These are phyloP conservation scores for Pseudocercospora cruenta DNA, from an alignment of 2,329 filamentous ascomycete species.

Conservation along the genomic window DNA sequence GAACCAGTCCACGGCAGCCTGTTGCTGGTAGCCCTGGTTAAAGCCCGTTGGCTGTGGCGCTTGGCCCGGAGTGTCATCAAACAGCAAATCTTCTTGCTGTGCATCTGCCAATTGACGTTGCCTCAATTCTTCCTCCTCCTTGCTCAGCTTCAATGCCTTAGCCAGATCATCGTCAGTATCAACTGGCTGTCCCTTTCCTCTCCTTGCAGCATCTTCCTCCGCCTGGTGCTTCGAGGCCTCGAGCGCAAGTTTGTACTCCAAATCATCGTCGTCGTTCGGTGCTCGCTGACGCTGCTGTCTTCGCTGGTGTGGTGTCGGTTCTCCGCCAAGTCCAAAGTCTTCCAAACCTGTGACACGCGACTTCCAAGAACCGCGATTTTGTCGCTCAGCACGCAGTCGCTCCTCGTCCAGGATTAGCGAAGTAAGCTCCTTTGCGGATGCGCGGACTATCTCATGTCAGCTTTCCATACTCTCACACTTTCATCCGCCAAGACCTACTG, in stretches of 20 bases:
- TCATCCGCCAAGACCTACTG: slow-evolving; percentile 61
- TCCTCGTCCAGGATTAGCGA: slow-evolving; percentile 92
- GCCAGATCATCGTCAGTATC: slow-evolving; percentile 82
- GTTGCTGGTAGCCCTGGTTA: slow-evolving; percentile 97
- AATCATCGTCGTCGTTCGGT: slow-evolving; percentile 69
- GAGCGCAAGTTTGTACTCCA: slow-evolving; percentile 86
- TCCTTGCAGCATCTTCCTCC: slow-evolving; percentile 82
- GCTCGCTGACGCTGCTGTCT: slow-evolving; percentile 42
- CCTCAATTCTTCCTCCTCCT: slow-evolving; percentile 88
- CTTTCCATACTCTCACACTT: slow-evolving; percentile 4
- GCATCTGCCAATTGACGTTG: slow-evolving; percentile 83
- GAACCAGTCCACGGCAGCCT: slow-evolving; percentile 94
- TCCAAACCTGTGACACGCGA: slow-evolving; percentile 92
- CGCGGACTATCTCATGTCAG: slow-evolving; percentile 70
- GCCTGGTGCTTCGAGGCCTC: slow-evolving; percentile 95
- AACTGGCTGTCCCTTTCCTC: slow-evolving; percentile 53
- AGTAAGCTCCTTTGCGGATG: slow-evolving; percentile 94
- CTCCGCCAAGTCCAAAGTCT: slow-evolving; percentile 42
- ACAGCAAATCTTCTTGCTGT: slow-evolving; percentile 78
- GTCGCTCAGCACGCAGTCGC: slow-evolving; percentile 83
- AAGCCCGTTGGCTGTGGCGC: slow-evolving; percentile 76
- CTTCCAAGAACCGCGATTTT: slow-evolving; percentile 93
- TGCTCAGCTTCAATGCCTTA: slow-evolving; percentile 93
- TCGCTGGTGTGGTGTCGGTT: slow-evolving; percentile 34
- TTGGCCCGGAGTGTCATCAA: slow-evolving; percentile 74